These are phyloP conservation scores for Parasarocladium wereldwijsianum DNA, from an alignment of 2,329 filamentous ascomycete species.

Conservation along the genomic window DNA sequence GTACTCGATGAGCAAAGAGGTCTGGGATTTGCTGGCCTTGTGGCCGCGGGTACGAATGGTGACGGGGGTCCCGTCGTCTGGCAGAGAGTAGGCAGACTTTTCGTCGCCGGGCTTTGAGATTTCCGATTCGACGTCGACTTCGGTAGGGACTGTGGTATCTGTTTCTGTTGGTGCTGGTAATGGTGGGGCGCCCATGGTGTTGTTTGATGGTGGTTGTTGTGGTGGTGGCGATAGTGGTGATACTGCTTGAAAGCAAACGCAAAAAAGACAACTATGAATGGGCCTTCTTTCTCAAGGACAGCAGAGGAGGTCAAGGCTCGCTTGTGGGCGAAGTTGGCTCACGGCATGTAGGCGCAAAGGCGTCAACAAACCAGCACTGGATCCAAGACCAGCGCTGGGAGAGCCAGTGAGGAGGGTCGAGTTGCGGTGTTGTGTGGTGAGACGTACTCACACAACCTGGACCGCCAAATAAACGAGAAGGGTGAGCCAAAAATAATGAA, in stretches of 20 bases:
- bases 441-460: too few species aligned
- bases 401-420: too few species aligned
- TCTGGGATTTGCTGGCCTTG: constrained; percentile 55
- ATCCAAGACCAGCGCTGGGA: too few species aligned
- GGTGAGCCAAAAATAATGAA: too few species aligned
- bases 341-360: constrained; percentile 2
- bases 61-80: constrained; percentile 78
- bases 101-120: constrained; percentile 53
- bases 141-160: constrained; percentile 47
- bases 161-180: constrained; percentile 70
- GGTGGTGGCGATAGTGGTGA: too few species aligned
- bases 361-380: constrained; percentile 1
- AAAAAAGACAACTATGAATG: too few species aligned
- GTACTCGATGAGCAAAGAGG: constrained; percentile 86
- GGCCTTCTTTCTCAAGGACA: too few species aligned
- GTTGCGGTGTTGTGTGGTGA: too few species aligned
- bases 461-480: too few species aligned
- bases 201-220: constrained; percentile 7
- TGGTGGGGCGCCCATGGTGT: constrained; percentile 46
- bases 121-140: constrained; percentile 48
- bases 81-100: constrained; percentile 65
- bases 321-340: neutral
- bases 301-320: constrained; percentile 4
- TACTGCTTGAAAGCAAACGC: too few species aligned
- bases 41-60: constrained; percentile 70